Base-by-base conservation (phyloP, 2,329 filamentous ascomycete species). In the Hirsutella minnesotensis region DNA sequence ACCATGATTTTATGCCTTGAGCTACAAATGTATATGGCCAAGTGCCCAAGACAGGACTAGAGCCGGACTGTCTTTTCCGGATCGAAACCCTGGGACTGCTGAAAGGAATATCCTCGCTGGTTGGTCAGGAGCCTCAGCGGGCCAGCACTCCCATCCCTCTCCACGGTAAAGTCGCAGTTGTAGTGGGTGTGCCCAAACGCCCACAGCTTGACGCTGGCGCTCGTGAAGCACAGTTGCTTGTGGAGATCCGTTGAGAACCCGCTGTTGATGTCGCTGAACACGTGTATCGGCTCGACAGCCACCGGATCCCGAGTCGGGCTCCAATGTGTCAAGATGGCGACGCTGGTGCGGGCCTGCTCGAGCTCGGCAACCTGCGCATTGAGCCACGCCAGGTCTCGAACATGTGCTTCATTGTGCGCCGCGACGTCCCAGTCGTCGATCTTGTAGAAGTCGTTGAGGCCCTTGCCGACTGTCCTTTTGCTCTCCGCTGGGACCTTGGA, bases 381-480 rank as follows among this genome's bases (percentile, higher is more conserved):
- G 10, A 72, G 55, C 68, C 68, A 72, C 1, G 48, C 48, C 0
- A 72, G 39, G 42, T 72, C 69, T 2, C 53, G 47, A 9, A 40
- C 31, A 44, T n/a, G n/a, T n/a, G n/a, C n/a, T n/a, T n/a, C n/a
- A n/a, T n/a, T 70, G 51, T 72, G 68, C 16, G 51, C 22, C 2
- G 56, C 52, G 1, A 66, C 48, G 12, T 56, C 53, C 66, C 68
- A 70, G 5, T 60, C 53, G 1, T 51, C 38, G n/a, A 63, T 74
- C 1, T 64, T 51, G 48, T 64, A 71, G 47, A 77, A 78, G 56
- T 77, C 72, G 37, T 72, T 71, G 9, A 77, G 48, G 0, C 66
- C 59, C 30, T 63, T 51, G 39, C 60, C 62, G 13, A 77, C 65
- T 0, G 44, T 50, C 29, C 60, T 55, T 8, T 51, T 47, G 7